Conservation (phyloP, 2,329 filamentous ascomycete genomes). For the Verticillium dahliae region DNA sequence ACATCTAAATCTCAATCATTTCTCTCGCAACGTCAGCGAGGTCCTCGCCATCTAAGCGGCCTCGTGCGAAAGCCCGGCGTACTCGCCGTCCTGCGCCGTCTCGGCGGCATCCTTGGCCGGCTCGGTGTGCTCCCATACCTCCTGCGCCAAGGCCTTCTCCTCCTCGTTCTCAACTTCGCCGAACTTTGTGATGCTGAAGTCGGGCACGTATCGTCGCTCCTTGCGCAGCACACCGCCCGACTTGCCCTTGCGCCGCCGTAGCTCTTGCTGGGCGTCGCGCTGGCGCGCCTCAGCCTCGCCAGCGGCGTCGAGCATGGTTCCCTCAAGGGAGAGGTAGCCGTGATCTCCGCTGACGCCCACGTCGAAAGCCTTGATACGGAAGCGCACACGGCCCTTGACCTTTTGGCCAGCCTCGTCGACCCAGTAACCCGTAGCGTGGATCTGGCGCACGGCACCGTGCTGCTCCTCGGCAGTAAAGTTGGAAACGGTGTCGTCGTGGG, state of each 20-base stretch:
- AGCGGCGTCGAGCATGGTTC: conserved; percentile 69
- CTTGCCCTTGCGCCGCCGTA: conserved; percentile 21
- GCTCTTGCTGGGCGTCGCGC: conserved; percentile 43
- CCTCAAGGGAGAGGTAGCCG: conserved; percentile 79
- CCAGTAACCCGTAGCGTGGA: conserved; percentile 65
- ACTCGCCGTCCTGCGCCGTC: not conserved
- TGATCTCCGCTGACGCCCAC: conserved; percentile 67
- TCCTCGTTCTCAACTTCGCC: conserved; percentile 39
- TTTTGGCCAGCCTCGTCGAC: conserved; percentile 62
- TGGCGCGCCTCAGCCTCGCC: conserved; percentile 53
- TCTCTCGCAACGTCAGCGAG: not conserved
- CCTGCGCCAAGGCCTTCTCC: conserved; percentile 16
- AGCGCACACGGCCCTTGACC: conserved; percentile 64
- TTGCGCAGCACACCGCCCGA: conserved; percentile 10
- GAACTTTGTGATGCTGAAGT: conserved; percentile 53
- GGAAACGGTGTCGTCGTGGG: conserved; percentile 20
- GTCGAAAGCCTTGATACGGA: conserved; percentile 81
- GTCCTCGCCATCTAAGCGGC: not conserved
- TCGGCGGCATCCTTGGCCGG: conserved; percentile 5
- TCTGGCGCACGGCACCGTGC: conserved; percentile 45
- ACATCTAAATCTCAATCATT: not conserved
- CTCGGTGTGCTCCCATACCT: conserved; percentile 12
- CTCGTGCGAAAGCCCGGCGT: not conserved
- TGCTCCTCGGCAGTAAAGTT: conserved; percentile 36
- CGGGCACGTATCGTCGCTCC: conserved; percentile 34